Percentiles rank a stretch among this genome's conserved stretches.
These are phyloP conservation scores for Neurospora terricola DNA, from an alignment of 495 filamentous ascomycete genomes.

Conservation along the genomic window DNA sequence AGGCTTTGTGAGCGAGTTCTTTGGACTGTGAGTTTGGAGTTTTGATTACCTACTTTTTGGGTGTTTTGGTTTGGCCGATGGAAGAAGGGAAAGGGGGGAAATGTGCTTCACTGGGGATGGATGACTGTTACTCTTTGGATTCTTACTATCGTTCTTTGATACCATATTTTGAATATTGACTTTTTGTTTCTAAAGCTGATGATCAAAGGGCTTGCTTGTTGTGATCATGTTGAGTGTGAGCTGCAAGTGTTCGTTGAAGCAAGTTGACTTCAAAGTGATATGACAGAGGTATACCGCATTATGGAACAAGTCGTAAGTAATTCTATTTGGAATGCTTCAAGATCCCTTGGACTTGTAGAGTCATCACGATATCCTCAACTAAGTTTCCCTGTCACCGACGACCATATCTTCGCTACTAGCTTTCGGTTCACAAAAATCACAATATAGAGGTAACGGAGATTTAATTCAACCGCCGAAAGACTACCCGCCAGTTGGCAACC, in stretches of 20 bases:
- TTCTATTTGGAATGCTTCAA: background rate
- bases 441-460: background rate
- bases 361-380: background rate
- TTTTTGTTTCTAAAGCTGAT: background rate
- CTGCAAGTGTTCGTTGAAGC: background rate
- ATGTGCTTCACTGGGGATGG: background rate
- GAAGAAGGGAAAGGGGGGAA: background rate
- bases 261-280: background rate
- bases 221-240: background rate
- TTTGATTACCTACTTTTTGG: background rate
- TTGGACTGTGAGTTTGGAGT: background rate
- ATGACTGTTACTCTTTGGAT: background rate
- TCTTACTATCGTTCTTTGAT: background rate
- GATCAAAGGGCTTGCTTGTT: background rate
- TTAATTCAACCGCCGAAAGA: background rate
- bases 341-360: background rate
- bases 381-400: background rate
- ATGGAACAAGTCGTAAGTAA: background rate
- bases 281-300: background rate
- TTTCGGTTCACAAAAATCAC: background rate
- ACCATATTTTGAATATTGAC: background rate
- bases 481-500: background rate
- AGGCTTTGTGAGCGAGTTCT: constrained; percentile 3
- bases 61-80: background rate
- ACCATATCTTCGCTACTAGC: background rate